Evolutionary conservation across 768 basidiomycete species (phyloP), one percentile per base, ranked within the genome.

Genomic region (Butyriboletus loyo): DNA sequence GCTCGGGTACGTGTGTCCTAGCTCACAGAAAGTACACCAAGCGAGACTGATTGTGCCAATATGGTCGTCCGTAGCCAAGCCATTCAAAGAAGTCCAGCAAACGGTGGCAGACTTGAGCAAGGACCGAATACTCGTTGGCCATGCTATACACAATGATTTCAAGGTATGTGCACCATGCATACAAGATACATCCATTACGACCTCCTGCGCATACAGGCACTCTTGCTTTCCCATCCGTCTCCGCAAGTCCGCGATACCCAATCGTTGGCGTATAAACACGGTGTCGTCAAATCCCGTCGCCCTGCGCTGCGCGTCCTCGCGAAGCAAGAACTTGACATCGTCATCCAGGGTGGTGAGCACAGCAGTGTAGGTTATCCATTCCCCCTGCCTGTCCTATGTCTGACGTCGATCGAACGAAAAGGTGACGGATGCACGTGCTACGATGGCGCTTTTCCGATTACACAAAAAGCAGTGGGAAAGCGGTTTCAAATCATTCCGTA

Each of bases 341-440:
- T 80, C 17, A 98, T 98, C 50, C 95, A 98, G 67, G 70, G 73
- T 21, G 94, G 92, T 9, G 92, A 97, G 61, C 96, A 98, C 67
- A 89, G 81, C 31, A 94, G 92, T 70, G 95, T 95, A 66, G 49
- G 89, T 13, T 17, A 35, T 38, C 17, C 19, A 17, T 32, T 36
- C 24, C 41, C 13, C 22, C 13, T 22, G 1, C 17, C 2, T 38
- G 9, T 54, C 39, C 35, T 28, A 31, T 35, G 2, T 37, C 24
- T 55, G 22, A 44, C 38, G 24, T 47, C 14, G 38, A 24, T 17
- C 28, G 22, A 42, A 25, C 35, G 24, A 46, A 40, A 47, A 97
- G 95, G 85, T 98, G 5, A 89, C 83, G 17, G 95, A 98, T 66
- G 93, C 95, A 1, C 80, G 95, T 46, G 96, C 95, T 0, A 90